Evolutionary conservation across 2,329 filamentous ascomycete genomes (phyloP).

Genomic region (Monascus ruber): DNA sequence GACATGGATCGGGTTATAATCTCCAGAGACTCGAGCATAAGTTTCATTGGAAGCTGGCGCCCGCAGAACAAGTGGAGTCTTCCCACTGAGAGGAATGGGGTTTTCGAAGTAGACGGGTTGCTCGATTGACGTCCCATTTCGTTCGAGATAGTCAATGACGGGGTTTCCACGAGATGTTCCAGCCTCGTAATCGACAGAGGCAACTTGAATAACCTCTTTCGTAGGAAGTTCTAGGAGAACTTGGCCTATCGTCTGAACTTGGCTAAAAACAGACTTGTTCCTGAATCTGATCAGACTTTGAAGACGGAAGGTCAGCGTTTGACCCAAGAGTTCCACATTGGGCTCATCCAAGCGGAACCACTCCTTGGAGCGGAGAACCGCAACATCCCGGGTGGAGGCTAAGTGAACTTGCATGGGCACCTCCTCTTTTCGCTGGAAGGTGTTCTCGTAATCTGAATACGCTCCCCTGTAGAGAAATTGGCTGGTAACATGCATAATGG

Average conservation of each 20-base stretch:
- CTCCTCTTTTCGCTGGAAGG: slow-evolving; percentile 95
- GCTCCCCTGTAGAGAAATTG: slow-evolving; percentile 93
- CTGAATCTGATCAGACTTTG: slow-evolving; percentile 88
- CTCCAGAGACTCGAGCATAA: slow-evolving; percentile 92
- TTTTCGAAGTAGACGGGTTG: slow-evolving; percentile 97
- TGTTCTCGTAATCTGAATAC: slow-evolving; percentile 93
- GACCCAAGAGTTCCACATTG: slow-evolving; percentile 76
- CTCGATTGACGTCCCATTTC: slow-evolving; percentile 83
- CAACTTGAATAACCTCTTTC: slow-evolving; percentile 94
- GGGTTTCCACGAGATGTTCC: slow-evolving; percentile 90
- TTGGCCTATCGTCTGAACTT: slow-evolving; percentile 81
- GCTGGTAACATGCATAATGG: slow-evolving; percentile 97
- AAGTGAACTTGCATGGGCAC: slow-evolving; percentile 90
- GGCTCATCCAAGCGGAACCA: slow-evolving; percentile 87
- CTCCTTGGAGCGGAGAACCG: slow-evolving; percentile 88
- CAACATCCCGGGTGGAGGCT: slow-evolving; percentile 77
- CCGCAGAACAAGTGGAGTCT: slow-evolving; percentile 74
- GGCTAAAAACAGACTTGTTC: slow-evolving; percentile 85
- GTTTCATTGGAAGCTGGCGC: slow-evolving; percentile 95
- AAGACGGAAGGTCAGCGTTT: slow-evolving; percentile 92
- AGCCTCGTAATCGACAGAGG: slow-evolving; percentile 91
- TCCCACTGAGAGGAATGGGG: slow-evolving; percentile 86
- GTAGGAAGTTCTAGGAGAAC: slow-evolving; percentile 89
- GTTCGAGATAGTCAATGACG: slow-evolving; percentile 88
- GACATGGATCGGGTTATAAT: slow-evolving; percentile 98